These are phyloP conservation scores for Cryptococcus neoformans DNA, from an alignment of 1,284 basidiomycete species.

Conservation along the genomic window DNA sequence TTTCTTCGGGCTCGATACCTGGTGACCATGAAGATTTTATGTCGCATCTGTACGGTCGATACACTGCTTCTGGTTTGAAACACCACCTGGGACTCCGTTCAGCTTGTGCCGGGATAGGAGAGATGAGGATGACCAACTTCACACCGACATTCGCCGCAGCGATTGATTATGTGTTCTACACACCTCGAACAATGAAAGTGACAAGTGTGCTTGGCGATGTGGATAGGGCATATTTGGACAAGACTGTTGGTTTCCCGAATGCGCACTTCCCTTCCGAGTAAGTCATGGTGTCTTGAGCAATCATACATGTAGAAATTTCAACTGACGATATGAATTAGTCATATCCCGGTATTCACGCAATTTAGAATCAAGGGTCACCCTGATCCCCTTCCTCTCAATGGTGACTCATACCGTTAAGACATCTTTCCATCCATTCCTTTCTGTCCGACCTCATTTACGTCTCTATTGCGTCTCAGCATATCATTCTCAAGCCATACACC, in stretches of 20 bases:
- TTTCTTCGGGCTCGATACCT: slow-evolving; percentile 68
- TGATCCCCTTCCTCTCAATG: no score
- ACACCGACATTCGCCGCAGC: slow-evolving; percentile 79
- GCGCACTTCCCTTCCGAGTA: slow-evolving; percentile 94
- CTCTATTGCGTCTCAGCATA: no score
- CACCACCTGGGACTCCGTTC: slow-evolving; percentile 81
- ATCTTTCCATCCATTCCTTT: no score
- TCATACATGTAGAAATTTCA: not conserved
- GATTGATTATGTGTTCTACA: slow-evolving; percentile 95
- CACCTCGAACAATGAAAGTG: slow-evolving; percentile 70
- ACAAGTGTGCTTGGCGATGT: slow-evolving; percentile 86
- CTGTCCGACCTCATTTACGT: no score
- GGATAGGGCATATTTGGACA: slow-evolving; percentile 79
- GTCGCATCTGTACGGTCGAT: slow-evolving; percentile 84
- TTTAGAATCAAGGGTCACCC: slow-evolving; percentile 44
- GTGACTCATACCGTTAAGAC: no score
- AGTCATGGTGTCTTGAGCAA: slow-evolving; percentile 59
- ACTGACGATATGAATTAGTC: slow-evolving; percentile 22
- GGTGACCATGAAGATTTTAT: slow-evolving; percentile 89
- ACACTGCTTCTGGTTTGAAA: slow-evolving; percentile 82
- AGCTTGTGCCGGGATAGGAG: slow-evolving; percentile 68
- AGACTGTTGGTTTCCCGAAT: slow-evolving; percentile 95
- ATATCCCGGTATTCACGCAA: slow-evolving; percentile 51
- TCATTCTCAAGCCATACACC: no score
- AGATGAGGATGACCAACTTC: slow-evolving; percentile 83